Conservation (phyloP, 2,329 filamentous ascomycete species). For the Ceratocystis colombiana region DNA sequence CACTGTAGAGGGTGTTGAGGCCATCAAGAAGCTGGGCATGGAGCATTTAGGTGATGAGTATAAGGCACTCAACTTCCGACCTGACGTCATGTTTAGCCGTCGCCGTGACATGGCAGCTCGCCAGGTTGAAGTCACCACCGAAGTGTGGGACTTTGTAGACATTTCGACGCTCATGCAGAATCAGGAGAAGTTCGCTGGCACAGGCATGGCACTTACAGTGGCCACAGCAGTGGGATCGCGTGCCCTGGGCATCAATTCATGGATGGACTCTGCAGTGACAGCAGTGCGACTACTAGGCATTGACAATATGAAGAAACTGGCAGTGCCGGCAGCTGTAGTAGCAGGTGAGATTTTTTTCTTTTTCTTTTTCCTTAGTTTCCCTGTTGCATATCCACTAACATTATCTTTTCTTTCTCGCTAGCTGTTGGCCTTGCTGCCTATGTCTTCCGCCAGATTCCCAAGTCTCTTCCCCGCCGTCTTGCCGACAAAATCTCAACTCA, state of each 20-base stretch:
- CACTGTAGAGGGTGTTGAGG: constrained; percentile 70
- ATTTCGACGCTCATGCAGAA: constrained; percentile 69
- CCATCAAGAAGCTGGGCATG: constrained; percentile 80
- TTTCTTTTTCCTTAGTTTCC: not conserved
- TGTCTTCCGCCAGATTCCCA: constrained; percentile 75
- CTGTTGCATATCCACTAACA: constrained; percentile 24
- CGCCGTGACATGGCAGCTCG: constrained; percentile 71
- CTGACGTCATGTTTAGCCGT: constrained; percentile 88
- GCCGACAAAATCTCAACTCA: constrained; percentile 74
- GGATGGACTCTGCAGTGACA: constrained; percentile 78
- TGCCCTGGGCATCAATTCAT: constrained; percentile 71
- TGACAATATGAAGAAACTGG: constrained; percentile 67
- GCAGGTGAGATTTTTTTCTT: constrained; percentile 53
- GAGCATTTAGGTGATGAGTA: constrained; percentile 83
- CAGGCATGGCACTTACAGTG: constrained; percentile 87
- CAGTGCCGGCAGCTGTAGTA: constrained; percentile 68
- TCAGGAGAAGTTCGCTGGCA: constrained; percentile 90
- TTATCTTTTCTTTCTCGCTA: constrained; percentile 36
- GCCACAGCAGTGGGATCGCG: constrained; percentile 75
- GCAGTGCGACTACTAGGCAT: constrained; percentile 71
- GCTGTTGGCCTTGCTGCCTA: constrained; percentile 68
- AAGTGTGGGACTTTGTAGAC: constrained; percentile 91
- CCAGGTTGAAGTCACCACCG: constrained; percentile 77
- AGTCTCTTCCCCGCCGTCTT: constrained; percentile 76
- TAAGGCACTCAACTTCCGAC: constrained; percentile 73